A percentile compares a stretch with the other conserved stretches of the same genome.
Conservation (phyloP, 345 rosid species). For the Trapa incisa region DNA sequence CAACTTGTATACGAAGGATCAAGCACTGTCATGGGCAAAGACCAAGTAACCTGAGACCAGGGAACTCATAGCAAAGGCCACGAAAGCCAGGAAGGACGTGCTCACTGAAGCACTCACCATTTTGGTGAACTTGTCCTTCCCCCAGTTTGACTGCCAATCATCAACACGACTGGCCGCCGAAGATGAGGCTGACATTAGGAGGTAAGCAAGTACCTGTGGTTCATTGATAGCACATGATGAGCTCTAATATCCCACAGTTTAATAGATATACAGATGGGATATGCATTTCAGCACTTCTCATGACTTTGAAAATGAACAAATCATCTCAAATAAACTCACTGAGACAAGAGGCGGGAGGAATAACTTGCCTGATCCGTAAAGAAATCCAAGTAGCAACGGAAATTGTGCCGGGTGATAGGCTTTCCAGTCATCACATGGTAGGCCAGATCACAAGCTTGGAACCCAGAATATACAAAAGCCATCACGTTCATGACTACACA, state of each 20-base stretch:
- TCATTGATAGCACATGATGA: not conserved
- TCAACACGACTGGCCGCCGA: constrained; percentile 85
- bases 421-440: constrained; percentile 36
- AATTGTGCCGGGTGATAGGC: constrained; percentile 34
- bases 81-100: constrained; percentile 70
- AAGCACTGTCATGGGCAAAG: constrained; percentile 14
- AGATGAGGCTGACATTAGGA: constrained; percentile 85
- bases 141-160: constrained; percentile 98
- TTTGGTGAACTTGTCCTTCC: constrained; percentile 82
- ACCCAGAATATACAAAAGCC: constrained; percentile 62
- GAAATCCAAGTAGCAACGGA: constrained; percentile 45
- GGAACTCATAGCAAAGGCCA: constrained; percentile 66
- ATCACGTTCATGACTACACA: constrained; percentile 72
- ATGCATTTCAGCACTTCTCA: not conserved
- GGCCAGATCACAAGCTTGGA: constrained; percentile 59
- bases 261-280: too few relatives aligned
- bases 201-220: constrained; percentile 72
- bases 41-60: constrained; percentile 58
- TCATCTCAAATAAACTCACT: not conserved
- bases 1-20: too few relatives aligned
- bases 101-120: constrained; percentile 87
- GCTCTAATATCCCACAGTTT: too few relatives aligned
- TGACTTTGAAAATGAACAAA: not conserved
- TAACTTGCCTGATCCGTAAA: constrained; percentile 83
- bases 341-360: not conserved